Base-by-base conservation (phyloP, 257 asterid genomes). In the Henckelia pumila region DNA sequence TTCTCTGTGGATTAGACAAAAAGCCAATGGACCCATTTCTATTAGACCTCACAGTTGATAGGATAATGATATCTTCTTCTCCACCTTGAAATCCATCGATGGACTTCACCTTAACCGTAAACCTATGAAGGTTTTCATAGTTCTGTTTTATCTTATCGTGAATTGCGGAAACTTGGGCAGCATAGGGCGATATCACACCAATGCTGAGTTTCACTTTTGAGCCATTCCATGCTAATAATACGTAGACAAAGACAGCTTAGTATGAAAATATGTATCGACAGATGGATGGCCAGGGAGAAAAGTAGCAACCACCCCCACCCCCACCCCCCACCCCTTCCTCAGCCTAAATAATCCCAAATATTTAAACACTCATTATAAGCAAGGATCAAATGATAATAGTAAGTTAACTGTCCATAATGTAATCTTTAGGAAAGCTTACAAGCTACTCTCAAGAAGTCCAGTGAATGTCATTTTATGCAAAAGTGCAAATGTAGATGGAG, bases 21-120 rank as follows among this genome's bases (percentile, higher is more conserved):
- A 88, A 88, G 30, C 94, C 96, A 5, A 86, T 75, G 14, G 88
- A 74, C 19, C 94, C 85, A 20, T 76, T 63, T 33, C 14, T 58
- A 56, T 84, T 78, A 28, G 89, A 76, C 75, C 94, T 68, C 26
- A 86, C 91, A 29, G 94, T 81, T n/a, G 96, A 88, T 67, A 88
- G 67, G 21, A 88, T 86, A 25, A 88, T 73, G 0, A 88, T 22
- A 61, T 88, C 96, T 67, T 88, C 83, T 59, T 88, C 96, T 1
- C 89, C 94, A 29, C 94, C 96, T 69, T 88, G 96, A 78, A 86
- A 88, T 14, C 94, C 94, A 59, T 88, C 96, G 58, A 86, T 28
- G 3, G 96, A 81, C 80, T 84, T 88, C 61, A 81, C 96, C 68
- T 80, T 79, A 35, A 88, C 84, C 0, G 21, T 24, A 75, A 86